Evolutionary conservation across 1,139 yeast genomes (phyloP), one percentile per base, ranked within the genome.

Genomic region (Geotrichum siamense): DNA sequence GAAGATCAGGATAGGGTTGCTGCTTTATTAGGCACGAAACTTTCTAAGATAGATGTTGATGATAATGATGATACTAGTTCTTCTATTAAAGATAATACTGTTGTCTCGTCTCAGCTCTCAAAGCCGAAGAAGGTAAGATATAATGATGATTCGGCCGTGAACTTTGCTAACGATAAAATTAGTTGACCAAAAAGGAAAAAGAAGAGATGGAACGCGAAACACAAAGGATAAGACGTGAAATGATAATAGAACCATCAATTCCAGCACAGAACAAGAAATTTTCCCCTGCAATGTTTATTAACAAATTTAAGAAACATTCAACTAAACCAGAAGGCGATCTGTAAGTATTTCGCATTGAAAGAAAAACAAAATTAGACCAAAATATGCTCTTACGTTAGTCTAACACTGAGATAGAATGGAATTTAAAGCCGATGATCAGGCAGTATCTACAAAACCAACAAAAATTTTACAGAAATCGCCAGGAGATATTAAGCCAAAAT

Each of bases 181-280:
- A 44, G 48, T 15, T 48, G 22, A 43, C 51, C 20, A 61, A 58
- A 39, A 63, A 60, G 43, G 64, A 59, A 2, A 42, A 53, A 19
- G 64, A 60, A 39, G 55, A 57, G 28, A 55, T 62, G 46, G 58
- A 55, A 26, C 51, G 51, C 37, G 65, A 62, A 43, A 55, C 64
- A 3, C 60, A 55, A 38, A 47, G 64, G 27, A 49, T 61, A 38
- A 57, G 52, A 33, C 48, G 66, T 36, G 55, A 51, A 22, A 48
- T 59, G 32, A 55, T 54, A 21, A 44, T 58, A 15, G 62, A 54
- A 9, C 64, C 63, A 6, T 55, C 54, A 13, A 50, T 50, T 5
- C 49, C 27, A 6, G 52, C 23, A 54, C 54, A 34, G 55, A 53
- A 38, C 13, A 5, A 28, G 13, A 48, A 45, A 23, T 48, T 52